phyloP scores from a whole-genome alignment of 768 basidiomycete genomes.

The Kwoniella botswanensis region DNA sequence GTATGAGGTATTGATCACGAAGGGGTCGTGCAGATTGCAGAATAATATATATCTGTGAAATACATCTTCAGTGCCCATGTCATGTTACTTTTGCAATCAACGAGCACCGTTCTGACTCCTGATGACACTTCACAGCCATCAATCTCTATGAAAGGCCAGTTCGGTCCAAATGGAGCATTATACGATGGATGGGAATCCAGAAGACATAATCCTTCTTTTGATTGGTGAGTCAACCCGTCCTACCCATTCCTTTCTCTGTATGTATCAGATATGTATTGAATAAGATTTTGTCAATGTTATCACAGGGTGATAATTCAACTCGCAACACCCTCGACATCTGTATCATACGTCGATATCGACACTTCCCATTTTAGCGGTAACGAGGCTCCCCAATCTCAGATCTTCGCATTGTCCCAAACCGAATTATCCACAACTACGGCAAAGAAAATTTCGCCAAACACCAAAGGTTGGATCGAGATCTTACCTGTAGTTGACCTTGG shows the following conservation, averaged over 20 bases:
- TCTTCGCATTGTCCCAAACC: slow-evolving; percentile 62
- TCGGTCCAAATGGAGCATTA: slow-evolving; percentile 91
- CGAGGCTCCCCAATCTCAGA: slow-evolving; percentile 71
- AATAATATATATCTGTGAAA: too few relatives aligned
- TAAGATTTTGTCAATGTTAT: background rate
- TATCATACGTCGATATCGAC: slow-evolving; percentile 89
- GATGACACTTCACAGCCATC: slow-evolving; percentile 67
- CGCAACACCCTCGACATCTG: slow-evolving; percentile 69
- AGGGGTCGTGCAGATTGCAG: too few relatives aligned
- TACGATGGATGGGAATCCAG: slow-evolving; percentile 94
- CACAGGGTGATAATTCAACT: slow-evolving; percentile 86
- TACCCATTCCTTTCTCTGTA: background rate
- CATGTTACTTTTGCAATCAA: too few relatives aligned
- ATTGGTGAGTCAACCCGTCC: slow-evolving; percentile 69
- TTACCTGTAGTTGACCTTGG: slow-evolving; percentile 77
- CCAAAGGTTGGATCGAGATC: slow-evolving; percentile 69
- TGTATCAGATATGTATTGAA: background rate
- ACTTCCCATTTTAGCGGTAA: slow-evolving; percentile 92
- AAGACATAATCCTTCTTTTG: slow-evolving; percentile 82
- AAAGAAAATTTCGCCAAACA: slow-evolving; percentile 28
- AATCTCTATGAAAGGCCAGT: slow-evolving; percentile 89
- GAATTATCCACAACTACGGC: background rate
- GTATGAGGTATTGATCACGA: too few relatives aligned
- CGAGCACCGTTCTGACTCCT: too few relatives aligned
- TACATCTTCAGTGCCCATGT: too few relatives aligned